Evolutionary conservation across 1,139 yeast species (phyloP).

Genomic region (Blastobotrys arbuscula): DNA sequence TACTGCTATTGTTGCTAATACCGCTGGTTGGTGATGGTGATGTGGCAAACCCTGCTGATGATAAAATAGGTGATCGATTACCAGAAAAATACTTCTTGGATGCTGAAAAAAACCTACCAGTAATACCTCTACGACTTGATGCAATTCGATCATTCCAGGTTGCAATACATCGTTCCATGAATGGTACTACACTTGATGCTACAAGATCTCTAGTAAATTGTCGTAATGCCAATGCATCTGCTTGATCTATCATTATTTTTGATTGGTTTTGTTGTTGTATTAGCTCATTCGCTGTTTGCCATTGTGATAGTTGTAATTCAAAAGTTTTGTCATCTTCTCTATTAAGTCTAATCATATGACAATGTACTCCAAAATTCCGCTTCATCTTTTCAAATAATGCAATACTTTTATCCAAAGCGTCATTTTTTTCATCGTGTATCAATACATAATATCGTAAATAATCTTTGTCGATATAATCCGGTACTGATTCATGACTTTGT

Average conservation of each 20-base stretch:
- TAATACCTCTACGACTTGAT: slow-evolving; percentile 62
- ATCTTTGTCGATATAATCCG: slow-evolving; percentile 35
- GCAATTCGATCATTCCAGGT: slow-evolving; percentile 75
- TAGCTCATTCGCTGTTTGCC: slow-evolving; percentile 2
- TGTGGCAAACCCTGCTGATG: neutral
- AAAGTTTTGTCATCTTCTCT: slow-evolving; percentile 9
- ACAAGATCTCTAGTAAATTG: slow-evolving; percentile 49
- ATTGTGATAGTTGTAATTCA: neutral
- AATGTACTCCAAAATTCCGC: slow-evolving; percentile 34
- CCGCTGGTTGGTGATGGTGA: neutral
- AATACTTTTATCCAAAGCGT: slow-evolving; percentile 29
- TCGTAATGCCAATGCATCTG: slow-evolving; percentile 41
- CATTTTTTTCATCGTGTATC: slow-evolving; percentile 35
- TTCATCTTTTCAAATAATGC: slow-evolving; percentile 34
- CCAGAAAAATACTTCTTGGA: slow-evolving; percentile 53
- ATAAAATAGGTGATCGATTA: slow-evolving; percentile 12
- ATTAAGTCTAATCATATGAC: slow-evolving; percentile 31
- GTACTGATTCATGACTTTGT: slow-evolving; percentile 30
- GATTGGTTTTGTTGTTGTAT: slow-evolving; percentile 6
- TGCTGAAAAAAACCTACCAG: slow-evolving; percentile 68
- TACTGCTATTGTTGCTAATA: neutral
- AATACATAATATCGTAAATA: slow-evolving; percentile 36
- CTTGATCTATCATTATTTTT: slow-evolving; percentile 26
- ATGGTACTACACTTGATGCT: slow-evolving; percentile 58
- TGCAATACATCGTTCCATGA: slow-evolving; percentile 68